Base-by-base conservation (phyloP, 768 basidiomycete species). In the Saitozyma podzolica region DNA sequence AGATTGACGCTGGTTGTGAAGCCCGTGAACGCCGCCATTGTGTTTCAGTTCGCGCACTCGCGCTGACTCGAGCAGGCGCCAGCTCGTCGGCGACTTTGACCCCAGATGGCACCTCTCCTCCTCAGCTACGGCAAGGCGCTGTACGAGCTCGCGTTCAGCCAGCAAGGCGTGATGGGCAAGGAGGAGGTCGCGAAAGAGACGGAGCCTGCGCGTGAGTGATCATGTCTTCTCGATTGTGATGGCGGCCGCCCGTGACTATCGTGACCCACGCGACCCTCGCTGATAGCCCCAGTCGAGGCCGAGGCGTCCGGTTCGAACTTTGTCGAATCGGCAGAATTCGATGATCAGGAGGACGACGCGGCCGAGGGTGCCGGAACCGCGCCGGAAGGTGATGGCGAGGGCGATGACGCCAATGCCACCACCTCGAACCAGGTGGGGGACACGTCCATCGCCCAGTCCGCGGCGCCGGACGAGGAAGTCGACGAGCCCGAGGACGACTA, bases 41-140 rank as follows among this genome's bases (percentile, higher is more conserved):
- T n/a, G n/a, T n/a, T n/a, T n/a, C n/a, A n/a, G 9, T 13, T n/a
- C 16, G 49, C 11, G 45, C n/a, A 47, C 3, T 17, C 11, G 45
- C 13, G 54, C 54, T 62, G 54, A 62, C 43, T 20, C 7, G 8
- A 1, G 39, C 40, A 79, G 78, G 70, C 66, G 74, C 47, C 61
- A 62, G 48, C 51, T 79, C 6, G 82, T 87, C 62, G 90, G 87
- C 43, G 93, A 98, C 54, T 84, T 92, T 72, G 86, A 89, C 20
- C 88, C 0, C 87, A 90, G 73, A 87, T 85, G 57, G 95, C 92
- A 8, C 92, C 97, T 72, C 77, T 95, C 19, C 90, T 97, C 64
- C 88, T 95, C 62, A 83, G 85, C 4, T 99, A 98, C 74, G 96
- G 96, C 13, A 92, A 89, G 78, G 92, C 96, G 5, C 81, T 98